Evolutionary conservation across 768 basidiomycete genomes (phyloP).

Genomic region (Fomitopsis serialis): DNA sequence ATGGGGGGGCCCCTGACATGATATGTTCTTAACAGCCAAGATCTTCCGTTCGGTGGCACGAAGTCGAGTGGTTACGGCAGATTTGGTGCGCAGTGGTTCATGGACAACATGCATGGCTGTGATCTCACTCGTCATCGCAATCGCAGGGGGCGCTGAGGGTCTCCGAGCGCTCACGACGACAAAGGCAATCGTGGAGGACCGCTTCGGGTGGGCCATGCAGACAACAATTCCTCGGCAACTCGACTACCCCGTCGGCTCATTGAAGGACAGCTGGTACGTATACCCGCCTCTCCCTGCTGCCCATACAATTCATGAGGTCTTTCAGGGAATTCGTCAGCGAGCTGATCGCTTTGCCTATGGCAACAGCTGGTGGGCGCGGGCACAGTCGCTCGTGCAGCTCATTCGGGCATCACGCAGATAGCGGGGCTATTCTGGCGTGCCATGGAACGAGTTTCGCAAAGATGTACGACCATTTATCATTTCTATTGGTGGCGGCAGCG

Average conservation of each 20-base stretch:
- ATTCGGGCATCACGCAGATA: conserved; percentile 25
- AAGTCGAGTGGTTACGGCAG: conserved; percentile 92
- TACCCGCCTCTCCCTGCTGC: conserved; percentile 9
- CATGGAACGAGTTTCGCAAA: background rate
- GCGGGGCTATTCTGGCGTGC: background rate
- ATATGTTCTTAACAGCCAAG: conserved; percentile 50
- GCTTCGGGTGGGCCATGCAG: conserved; percentile 78
- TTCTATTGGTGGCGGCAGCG: too few relatives aligned
- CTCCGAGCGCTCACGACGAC: conserved; percentile 83
- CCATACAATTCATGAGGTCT: background rate
- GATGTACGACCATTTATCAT: too few relatives aligned
- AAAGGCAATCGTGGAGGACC: conserved; percentile 87
- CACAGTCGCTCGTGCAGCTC: conserved; percentile 34
- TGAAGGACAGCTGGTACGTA: conserved; percentile 68
- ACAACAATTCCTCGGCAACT: conserved; percentile 83
- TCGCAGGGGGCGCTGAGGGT: conserved; percentile 85
- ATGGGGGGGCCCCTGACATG: background rate
- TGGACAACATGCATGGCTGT: conserved; percentile 7
- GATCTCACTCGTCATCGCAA: background rate
- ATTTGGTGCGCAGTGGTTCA: conserved; percentile 54
- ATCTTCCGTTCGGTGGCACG: conserved; percentile 90
- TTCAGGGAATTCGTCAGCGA: conserved; percentile 48
- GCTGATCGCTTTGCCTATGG: conserved; percentile 43
- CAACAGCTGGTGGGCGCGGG: conserved; percentile 39
- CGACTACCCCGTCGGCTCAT: conserved; percentile 82